phyloP scores from a whole-genome alignment of 495 filamentous ascomycete species.

The Echria macrotheca region DNA sequence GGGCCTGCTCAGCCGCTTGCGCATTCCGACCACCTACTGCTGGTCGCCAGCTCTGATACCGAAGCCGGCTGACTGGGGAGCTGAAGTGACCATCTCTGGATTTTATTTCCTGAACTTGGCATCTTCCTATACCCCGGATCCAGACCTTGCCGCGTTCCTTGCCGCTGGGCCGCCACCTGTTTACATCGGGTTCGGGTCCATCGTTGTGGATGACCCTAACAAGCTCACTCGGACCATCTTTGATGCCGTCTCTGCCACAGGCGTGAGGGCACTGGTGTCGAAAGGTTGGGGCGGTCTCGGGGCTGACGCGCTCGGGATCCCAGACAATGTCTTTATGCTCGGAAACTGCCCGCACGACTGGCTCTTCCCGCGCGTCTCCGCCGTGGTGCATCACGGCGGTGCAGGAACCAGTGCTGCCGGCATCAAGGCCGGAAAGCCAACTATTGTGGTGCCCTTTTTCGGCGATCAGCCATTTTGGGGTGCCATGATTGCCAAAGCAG shows the following conservation, averaged over 20 bases:
- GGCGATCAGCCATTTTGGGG: constrained; percentile 87
- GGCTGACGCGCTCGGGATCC: constrained; percentile 52
- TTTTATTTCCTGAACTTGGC: constrained; percentile 63
- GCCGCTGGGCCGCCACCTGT: constrained; percentile 60
- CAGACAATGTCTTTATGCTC: constrained; percentile 68
- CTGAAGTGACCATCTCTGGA: constrained; percentile 57
- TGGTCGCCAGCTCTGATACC: constrained; percentile 63
- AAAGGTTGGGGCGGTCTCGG: constrained; percentile 79
- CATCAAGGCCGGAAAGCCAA: constrained; percentile 62
- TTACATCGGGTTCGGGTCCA: constrained; percentile 80
- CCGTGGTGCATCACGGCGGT: constrained; percentile 77
- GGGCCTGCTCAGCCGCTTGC: constrained; percentile 53
- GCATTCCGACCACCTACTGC: constrained; percentile 59
- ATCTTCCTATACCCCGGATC: constrained; percentile 51
- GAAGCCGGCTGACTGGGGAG: constrained; percentile 60
- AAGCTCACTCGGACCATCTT: constrained; percentile 62
- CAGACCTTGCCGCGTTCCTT: constrained; percentile 50
- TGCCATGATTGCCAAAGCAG: constrained; percentile 62
- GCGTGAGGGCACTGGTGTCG: constrained; percentile 69
- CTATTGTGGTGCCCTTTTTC: constrained; percentile 77
- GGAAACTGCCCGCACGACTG: constrained; percentile 79
- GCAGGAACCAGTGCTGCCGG: constrained; percentile 78
- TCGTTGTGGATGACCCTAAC: constrained; percentile 71
- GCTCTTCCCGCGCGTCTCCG: constrained; percentile 70
- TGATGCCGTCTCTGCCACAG: constrained; percentile 57